These are phyloP conservation scores for Furcasterigmium sp. DNA, from an alignment of 2,329 filamentous ascomycete species.

Conservation along the genomic window DNA sequence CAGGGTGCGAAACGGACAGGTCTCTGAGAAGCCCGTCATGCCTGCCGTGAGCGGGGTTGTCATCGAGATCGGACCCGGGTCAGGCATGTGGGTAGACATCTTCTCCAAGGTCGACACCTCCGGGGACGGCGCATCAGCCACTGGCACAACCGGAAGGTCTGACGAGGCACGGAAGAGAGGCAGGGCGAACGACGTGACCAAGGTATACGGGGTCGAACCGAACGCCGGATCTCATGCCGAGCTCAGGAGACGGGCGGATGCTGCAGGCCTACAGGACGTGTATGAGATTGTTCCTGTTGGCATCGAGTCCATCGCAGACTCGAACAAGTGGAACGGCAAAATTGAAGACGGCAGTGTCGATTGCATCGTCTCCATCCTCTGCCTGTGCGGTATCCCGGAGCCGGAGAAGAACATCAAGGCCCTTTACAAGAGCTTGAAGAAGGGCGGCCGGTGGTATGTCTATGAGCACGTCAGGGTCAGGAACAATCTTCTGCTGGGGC, in stretches of 20 bases:
- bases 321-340: conserved; percentile 34
- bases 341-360: conserved; percentile 49
- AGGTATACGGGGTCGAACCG: conserved; percentile 61
- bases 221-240: conserved; percentile 46
- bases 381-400: conserved; percentile 59
- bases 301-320: conserved; percentile 48
- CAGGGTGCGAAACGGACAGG: conserved; percentile 29
- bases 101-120: conserved; percentile 26
- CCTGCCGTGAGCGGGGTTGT: conserved; percentile 44
- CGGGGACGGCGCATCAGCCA: conserved; percentile 4
- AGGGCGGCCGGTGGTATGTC: conserved; percentile 57
- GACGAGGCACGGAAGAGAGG: background rate
- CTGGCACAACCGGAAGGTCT: background rate
- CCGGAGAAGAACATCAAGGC: conserved; percentile 49
- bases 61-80: conserved; percentile 58
- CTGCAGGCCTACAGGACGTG: conserved; percentile 46
- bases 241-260: conserved; percentile 40
- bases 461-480: conserved; percentile 53
- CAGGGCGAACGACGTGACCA: conserved; percentile 14
- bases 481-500: conserved; percentile 29
- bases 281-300: conserved; percentile 61
- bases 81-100: conserved; percentile 54
- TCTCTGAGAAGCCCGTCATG: conserved; percentile 24
- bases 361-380: conserved; percentile 56
- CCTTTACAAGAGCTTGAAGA: conserved; percentile 53